Evolutionary conservation across 176 grass and related monocot genomes (phyloP).

Genomic region (Ensete glaucum): DNA sequence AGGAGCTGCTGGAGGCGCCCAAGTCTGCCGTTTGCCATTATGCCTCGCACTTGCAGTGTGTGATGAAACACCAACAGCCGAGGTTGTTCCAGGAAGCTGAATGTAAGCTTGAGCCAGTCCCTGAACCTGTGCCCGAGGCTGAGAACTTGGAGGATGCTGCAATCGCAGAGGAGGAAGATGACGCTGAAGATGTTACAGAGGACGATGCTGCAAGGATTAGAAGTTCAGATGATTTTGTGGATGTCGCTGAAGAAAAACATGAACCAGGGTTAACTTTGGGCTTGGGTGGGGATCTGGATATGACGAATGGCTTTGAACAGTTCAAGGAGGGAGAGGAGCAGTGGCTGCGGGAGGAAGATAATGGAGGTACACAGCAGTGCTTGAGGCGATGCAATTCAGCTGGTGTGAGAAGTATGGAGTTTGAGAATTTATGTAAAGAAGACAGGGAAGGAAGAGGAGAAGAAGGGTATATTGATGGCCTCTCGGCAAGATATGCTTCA

Average conservation of each 20-base stretch:
- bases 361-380: constrained; percentile 32
- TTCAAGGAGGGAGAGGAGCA: constrained; percentile 33
- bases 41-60: constrained; percentile 56
- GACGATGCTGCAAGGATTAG: constrained; percentile 21
- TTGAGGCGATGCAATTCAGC: constrained; percentile 43
- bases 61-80: constrained; percentile 48
- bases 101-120: constrained; percentile 25
- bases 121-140: constrained; percentile 26
- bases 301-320: constrained; percentile 36
- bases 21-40: constrained; percentile 54
- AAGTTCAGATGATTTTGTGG: constrained; percentile 24
- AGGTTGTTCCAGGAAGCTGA: constrained; percentile 28
- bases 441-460: constrained; percentile 49
- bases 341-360: constrained; percentile 42
- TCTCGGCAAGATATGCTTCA: constrained; percentile 42
- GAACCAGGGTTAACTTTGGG: constrained; percentile 37
- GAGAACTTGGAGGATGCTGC: constrained; percentile 12
- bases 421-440: constrained; percentile 78
- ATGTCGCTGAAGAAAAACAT: constrained; percentile 28
- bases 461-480: constrained; percentile 31
- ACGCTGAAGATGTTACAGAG: constrained; percentile 18
- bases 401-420: constrained; percentile 43
- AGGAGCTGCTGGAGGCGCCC: constrained; percentile 60
- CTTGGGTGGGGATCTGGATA: constrained; percentile 26
- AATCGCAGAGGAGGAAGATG: constrained; percentile 28